A percentile compares a stretch with the other conserved stretches of the same genome.
Evolutionary conservation across 495 filamentous ascomycete genomes (phyloP).

Genomic region (Xylaria castorea): DNA sequence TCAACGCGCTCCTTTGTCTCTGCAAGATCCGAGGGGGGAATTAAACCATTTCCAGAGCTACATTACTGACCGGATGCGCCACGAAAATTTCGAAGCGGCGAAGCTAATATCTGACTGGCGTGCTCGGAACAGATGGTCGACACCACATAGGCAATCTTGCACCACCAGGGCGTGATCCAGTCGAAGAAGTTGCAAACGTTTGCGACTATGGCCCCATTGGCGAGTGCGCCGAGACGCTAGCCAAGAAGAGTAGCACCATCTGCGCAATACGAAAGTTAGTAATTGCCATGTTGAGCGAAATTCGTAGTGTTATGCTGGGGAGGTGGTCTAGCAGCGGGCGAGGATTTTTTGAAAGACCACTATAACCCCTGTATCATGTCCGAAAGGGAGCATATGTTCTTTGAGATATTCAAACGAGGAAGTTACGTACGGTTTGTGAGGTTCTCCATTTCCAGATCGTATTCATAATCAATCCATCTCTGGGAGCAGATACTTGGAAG

Average conservation of each 20-base stretch:
- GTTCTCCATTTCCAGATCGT: background rate
- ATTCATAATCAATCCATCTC: background rate
- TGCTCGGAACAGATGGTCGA: slow-evolving; percentile 4
- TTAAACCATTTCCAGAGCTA: background rate
- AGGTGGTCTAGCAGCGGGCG: background rate
- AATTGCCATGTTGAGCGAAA: background rate
- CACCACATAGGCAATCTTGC: slow-evolving; percentile 2
- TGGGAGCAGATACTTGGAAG: background rate
- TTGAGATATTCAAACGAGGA: background rate
- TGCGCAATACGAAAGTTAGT: background rate
- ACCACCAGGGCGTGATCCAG: background rate
- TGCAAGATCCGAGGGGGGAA: too few relatives aligned
- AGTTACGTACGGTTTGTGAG: background rate
- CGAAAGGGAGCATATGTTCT: background rate
- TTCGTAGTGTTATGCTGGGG: background rate
- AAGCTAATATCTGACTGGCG: background rate
- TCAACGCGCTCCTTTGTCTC: background rate
- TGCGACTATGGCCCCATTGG: slow-evolving; percentile 1
- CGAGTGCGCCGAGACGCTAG: background rate
- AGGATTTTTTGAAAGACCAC: background rate
- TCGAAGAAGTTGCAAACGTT: slow-evolving; percentile 1
- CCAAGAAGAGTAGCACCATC: slow-evolving; percentile 17
- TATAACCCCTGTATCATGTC: background rate
- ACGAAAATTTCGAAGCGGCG: background rate
- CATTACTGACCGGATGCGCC: background rate